Percentiles rank a stretch among this genome's conserved stretches.
Conservation (phyloP, 2,329 filamentous ascomycete species). For the Pseudogymnoascus sp. region DNA sequence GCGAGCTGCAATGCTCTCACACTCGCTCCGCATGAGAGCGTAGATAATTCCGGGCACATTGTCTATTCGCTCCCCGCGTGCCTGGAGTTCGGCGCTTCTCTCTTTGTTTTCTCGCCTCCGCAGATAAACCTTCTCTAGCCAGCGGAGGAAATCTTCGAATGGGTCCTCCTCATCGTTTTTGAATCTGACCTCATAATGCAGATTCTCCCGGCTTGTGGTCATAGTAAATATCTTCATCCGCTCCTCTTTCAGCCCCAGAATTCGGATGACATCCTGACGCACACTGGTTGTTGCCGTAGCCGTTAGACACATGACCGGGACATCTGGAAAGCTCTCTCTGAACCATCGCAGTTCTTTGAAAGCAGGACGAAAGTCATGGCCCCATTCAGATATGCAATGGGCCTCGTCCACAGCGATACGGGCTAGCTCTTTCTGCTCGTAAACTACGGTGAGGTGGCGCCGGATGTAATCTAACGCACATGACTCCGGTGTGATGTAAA, state of each 20-base stretch:
- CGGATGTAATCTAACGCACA: conserved; percentile 75
- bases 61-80: conserved; percentile 46
- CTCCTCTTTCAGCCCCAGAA: conserved; percentile 58
- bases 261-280: conserved; percentile 71
- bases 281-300: conserved; percentile 81
- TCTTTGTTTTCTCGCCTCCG: conserved; percentile 53
- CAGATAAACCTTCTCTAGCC: conserved; percentile 66
- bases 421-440: conserved; percentile 76
- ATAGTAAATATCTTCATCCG: conserved; percentile 70
- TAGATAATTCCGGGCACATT: conserved; percentile 74
- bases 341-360: conserved; percentile 87
- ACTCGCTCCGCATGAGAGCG: conserved; percentile 66
- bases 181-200: conserved; percentile 86
- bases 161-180: conserved; percentile 67
- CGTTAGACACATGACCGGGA: conserved; percentile 87
- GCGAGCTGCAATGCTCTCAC: conserved; percentile 59
- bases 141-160: conserved; percentile 65
- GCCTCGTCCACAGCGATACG: conserved; percentile 89
- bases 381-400: conserved; percentile 97
- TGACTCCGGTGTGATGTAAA: conserved; percentile 90
- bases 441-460: conserved; percentile 60
- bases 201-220: conserved; percentile 73
- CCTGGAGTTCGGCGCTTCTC: conserved; percentile 51
- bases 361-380: conserved; percentile 89
- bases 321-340: conserved; percentile 68